Conservation (phyloP, 164 flowering plant genomes). For the Dillenia turbinata region DNA sequence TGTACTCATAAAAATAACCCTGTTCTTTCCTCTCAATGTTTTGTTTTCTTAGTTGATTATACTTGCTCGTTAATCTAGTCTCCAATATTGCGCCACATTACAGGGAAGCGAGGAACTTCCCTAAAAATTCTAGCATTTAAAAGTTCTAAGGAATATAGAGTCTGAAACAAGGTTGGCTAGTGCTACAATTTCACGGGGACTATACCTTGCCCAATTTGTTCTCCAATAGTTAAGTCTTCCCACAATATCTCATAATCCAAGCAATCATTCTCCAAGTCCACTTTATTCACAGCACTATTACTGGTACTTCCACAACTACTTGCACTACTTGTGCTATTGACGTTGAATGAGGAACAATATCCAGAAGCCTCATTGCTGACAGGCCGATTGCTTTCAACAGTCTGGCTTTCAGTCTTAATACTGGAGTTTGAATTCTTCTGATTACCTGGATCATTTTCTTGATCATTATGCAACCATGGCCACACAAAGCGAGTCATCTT, state of each 20-base stretch:
- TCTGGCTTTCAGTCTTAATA: conserved; percentile 41
- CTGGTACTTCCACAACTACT: conserved; percentile 90
- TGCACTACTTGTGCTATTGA: conserved; percentile 83
- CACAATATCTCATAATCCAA: conserved; percentile 89
- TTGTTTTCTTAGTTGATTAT: too few relatives aligned
- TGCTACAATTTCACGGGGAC: neutral
- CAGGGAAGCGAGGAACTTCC: too few relatives aligned
- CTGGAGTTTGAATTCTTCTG: conserved; percentile 29
- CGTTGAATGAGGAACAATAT: conserved; percentile 78
- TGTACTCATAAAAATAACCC: too few relatives aligned
- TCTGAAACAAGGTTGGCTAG: too few relatives aligned
- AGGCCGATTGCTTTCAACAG: conserved; percentile 35
- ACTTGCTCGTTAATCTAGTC: too few relatives aligned
- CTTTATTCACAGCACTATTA: conserved; percentile 70
- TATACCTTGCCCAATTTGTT: conserved; percentile 94
- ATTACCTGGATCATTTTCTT: conserved; percentile 40
- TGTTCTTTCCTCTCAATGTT: too few relatives aligned
- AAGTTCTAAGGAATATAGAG: too few relatives aligned
- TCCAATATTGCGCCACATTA: too few relatives aligned
- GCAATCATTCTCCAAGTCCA: conserved; percentile 70
- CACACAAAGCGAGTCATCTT: conserved; percentile 40
- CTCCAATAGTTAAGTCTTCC: conserved; percentile 94
- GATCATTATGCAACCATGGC: conserved; percentile 61
- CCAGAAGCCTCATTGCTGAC: conserved; percentile 65
- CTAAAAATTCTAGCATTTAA: too few relatives aligned